Percentiles rank a stretch among this genome's conserved stretches.
Evolutionary conservation across 495 filamentous ascomycete species (phyloP).

Genomic region (Penicillium fimorum): DNA sequence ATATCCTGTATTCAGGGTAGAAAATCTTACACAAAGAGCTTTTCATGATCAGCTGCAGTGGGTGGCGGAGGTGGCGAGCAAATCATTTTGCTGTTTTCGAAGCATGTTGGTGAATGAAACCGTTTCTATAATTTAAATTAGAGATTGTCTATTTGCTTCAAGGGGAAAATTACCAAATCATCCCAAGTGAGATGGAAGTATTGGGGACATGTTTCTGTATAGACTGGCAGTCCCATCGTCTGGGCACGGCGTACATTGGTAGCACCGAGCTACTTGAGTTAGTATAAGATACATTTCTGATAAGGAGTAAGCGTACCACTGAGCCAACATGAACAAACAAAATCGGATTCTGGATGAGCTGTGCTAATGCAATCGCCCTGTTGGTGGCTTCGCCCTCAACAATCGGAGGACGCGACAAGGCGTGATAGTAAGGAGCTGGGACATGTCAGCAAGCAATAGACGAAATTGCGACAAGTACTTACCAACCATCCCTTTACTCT

Average conservation of each 20-base stretch:
- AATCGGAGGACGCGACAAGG: conserved; percentile 34
- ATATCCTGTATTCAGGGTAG: too few relatives aligned
- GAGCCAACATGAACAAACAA: conserved; percentile 45
- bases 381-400: conserved; percentile 46
- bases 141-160: neutral
- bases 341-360: conserved; percentile 44
- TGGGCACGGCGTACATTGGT: conserved; percentile 19
- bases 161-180: conserved; percentile 2
- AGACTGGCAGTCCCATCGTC: conserved; percentile 34
- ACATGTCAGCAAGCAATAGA: neutral
- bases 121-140: neutral
- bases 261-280: neutral
- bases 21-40: conserved; percentile 22
- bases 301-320: conserved; percentile 15
- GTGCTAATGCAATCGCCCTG: conserved; percentile 42
- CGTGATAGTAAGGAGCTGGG: conserved; percentile 35
- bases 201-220: conserved; percentile 41
- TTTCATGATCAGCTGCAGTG: conserved; percentile 32
- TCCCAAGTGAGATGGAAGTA: conserved; percentile 38
- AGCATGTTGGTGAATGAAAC: conserved; percentile 1
- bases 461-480: neutral
- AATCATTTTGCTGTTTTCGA: conserved; percentile 16
- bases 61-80: conserved; percentile 44
- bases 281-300: conserved; percentile 6
- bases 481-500: neutral